Conservation (phyloP, 2,329 filamentous ascomycete genomes). For the Claviceps sp. region DNA sequence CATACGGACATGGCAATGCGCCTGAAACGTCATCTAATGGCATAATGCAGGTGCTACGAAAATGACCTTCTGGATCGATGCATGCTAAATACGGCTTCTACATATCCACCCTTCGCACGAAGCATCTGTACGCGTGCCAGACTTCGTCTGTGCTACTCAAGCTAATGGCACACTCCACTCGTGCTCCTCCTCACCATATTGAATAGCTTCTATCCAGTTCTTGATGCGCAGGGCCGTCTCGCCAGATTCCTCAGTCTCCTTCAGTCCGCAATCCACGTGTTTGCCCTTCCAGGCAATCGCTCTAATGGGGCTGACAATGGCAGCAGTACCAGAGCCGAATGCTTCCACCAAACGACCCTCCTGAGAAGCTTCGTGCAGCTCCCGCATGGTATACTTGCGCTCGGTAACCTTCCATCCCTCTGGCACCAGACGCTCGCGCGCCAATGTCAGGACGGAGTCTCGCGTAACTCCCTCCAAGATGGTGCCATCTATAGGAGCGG, state of each 20-base stretch:
- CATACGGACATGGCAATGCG: background rate
- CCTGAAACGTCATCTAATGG: no score
- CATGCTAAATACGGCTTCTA: background rate
- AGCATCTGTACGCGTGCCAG: background rate
- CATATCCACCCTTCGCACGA: background rate
- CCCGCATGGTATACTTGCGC: slow-evolving; percentile 83
- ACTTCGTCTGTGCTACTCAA: background rate
- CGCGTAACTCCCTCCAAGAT: slow-evolving; percentile 92
- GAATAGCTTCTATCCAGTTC: slow-evolving; percentile 89
- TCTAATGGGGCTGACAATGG: slow-evolving; percentile 81
- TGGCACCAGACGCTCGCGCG: slow-evolving; percentile 66
- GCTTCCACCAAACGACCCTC: slow-evolving; percentile 85
- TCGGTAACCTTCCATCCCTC: slow-evolving; percentile 83
- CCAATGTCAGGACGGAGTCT: slow-evolving; percentile 79
- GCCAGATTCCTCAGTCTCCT: slow-evolving; percentile 71
- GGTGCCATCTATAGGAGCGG: slow-evolving; percentile 90
- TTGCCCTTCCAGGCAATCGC: slow-evolving; percentile 80
- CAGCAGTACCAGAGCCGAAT: slow-evolving; percentile 87
- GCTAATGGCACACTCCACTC: slow-evolving; percentile 62
- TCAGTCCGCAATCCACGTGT: slow-evolving; percentile 70
- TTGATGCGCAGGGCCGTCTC: slow-evolving; percentile 79
- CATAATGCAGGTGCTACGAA: background rate
- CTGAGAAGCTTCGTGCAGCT: slow-evolving; percentile 65
- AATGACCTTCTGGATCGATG: background rate
- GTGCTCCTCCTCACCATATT: slow-evolving; percentile 89